Conservation (phyloP, 2,329 filamentous ascomycete species). For the Cordyceps militaris region DNA sequence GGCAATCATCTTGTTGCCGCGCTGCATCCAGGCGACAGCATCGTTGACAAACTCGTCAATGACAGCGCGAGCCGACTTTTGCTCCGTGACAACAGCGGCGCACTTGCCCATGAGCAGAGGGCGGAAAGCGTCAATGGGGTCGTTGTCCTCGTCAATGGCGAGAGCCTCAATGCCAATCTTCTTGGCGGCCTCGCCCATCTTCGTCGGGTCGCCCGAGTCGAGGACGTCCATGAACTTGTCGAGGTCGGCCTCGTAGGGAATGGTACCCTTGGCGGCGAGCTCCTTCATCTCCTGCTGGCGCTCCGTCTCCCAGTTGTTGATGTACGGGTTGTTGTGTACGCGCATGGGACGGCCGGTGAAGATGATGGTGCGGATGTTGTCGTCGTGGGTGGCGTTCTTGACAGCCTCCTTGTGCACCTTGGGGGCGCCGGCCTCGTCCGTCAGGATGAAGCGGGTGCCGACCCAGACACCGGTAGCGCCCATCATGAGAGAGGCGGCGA, state of each 20-base stretch:
- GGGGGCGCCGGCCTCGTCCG: constrained; percentile 89
- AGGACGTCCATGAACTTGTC: constrained; percentile 62
- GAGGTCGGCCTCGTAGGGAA: constrained; percentile 90
- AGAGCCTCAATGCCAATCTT: constrained; percentile 55
- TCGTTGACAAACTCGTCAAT: constrained; percentile 90
- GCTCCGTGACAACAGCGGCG: constrained; percentile 86
- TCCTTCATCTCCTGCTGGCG: constrained; percentile 85
- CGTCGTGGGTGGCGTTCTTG: constrained; percentile 82
- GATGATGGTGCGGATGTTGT: constrained; percentile 95
- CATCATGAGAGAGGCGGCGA: constrained; percentile 87
- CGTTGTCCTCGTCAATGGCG: constrained; percentile 68
- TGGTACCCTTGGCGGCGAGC: constrained; percentile 78
- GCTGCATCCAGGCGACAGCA: constrained; percentile 63
- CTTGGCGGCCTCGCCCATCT: constrained; percentile 38
- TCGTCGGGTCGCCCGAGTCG: constrained; percentile 59
- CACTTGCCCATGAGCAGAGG: constrained; percentile 97
- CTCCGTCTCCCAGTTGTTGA: constrained; percentile 93
- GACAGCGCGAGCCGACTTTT: constrained; percentile 83
- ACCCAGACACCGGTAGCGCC: constrained; percentile 93
- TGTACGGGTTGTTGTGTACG: constrained; percentile 90
- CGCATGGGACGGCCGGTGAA: constrained; percentile 95
- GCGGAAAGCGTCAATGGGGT: constrained; percentile 83
- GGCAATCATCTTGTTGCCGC: constrained; percentile 59
- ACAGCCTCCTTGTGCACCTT: constrained; percentile 94
- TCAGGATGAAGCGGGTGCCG: constrained; percentile 90